phyloP scores from a whole-genome alignment of 1,139 yeast species.

The Sugiyamaella castrensis region DNA sequence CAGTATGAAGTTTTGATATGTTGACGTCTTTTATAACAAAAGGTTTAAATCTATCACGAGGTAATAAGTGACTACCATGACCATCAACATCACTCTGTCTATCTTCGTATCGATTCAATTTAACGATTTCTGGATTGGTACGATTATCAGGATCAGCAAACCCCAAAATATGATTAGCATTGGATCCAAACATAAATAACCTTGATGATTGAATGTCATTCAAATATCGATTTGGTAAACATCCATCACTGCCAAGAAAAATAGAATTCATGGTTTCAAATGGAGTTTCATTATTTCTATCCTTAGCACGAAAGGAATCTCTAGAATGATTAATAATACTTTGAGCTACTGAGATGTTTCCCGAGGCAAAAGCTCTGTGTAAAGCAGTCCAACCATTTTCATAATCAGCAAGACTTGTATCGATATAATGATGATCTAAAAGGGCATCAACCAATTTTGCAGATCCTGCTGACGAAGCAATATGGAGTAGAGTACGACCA shows the following conservation, averaged over 20 bases:
- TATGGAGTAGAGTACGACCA: conserved; percentile 68
- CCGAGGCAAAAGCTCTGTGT: conserved; percentile 63
- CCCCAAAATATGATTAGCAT: conserved; percentile 63
- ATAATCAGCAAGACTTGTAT: conserved; percentile 52
- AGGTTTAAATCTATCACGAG: conserved; percentile 27
- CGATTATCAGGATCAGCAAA: conserved; percentile 66
- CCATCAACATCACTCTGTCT: conserved; percentile 3
- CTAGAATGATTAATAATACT: conserved; percentile 43
- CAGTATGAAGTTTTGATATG: conserved; percentile 66
- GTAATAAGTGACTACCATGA: conserved; percentile 6
- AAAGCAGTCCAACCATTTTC: conserved; percentile 86
- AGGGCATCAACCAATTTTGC: conserved; percentile 36
- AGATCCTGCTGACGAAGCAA: conserved; percentile 53
- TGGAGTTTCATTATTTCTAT: conserved; percentile 58
- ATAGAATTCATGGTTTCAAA: conserved; percentile 35
- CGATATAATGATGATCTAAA: conserved; percentile 48
- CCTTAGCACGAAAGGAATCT: conserved; percentile 55
- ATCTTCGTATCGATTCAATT: conserved; percentile 19
- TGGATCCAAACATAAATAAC: conserved; percentile 62
- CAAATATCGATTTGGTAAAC: conserved; percentile 20
- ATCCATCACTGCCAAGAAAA: conserved; percentile 10
- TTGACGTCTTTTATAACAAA: conserved; percentile 44
- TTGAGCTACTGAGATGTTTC: conserved; percentile 56
- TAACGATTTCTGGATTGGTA: conserved; percentile 37
- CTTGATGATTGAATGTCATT: conserved; percentile 51